Evolutionary conservation across 345 rosid genomes (phyloP), one percentile per base, ranked within the genome.

Genomic region (Microcos paniculata): DNA sequence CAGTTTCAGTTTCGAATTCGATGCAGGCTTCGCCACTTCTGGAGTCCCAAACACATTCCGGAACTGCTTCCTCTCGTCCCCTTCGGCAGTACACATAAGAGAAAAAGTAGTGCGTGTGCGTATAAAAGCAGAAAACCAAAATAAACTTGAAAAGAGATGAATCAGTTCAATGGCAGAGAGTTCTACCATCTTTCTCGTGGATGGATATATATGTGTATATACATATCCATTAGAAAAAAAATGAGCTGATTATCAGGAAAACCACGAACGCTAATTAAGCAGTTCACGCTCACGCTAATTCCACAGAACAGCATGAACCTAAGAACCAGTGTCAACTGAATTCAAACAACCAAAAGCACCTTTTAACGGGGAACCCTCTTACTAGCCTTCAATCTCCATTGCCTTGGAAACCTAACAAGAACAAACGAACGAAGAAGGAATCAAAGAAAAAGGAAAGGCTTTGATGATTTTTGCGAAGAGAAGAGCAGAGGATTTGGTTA

Each of bases 11-110:
- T n/a, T n/a, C n/a, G n/a, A n/a, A n/a, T 30, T 61, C 6, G 21
- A 15, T 3, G 11, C 65, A 6, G 19, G 65, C 40, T 61, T 61
- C 4, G 40, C 9, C n/a, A 12, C 11, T 15, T 31, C 23, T 6
- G 65, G 65, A 61, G 19, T 30, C 42, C 65, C 65, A 31, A 61
- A 61, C n/a, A 61, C 42, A 16, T 61, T 30, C 65, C 65, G 31
- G 21, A 61, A 31, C 40, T 21, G 35, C 42, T 30, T 11, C 11
- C 42, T 61, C 40, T 61, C 65, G 6, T 61, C 65, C 65, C 65
- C 65, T 3, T 8, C 65, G 3, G 65, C 65, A 31, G 42, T 26
- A 8, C n/a, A 13, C 38, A 35, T 2, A 18, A 49, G 18, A 16
- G 4, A 49, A 16, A 18, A 16, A 16, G n/a, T 8, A 49, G 18